These are phyloP conservation scores for Zasmidium citrigriseum DNA, from an alignment of 2,329 filamentous ascomycete species.

Conservation along the genomic window DNA sequence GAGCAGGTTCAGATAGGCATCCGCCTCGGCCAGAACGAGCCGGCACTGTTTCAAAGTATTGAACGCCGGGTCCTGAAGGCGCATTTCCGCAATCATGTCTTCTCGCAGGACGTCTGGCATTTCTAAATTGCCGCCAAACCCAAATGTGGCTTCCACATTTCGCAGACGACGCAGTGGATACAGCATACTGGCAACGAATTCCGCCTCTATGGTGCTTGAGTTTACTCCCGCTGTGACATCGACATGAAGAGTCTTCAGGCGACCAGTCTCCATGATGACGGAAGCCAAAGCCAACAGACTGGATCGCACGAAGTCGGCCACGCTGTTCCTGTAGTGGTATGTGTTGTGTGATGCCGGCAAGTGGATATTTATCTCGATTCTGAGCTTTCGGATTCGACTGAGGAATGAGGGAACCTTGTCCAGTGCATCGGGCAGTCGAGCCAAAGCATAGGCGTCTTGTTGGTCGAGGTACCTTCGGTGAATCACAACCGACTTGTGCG, in stretches of 20 bases:
- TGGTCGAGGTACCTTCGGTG: too few relatives aligned
- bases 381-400: neutral
- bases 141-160: slow-evolving; percentile 4
- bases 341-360: neutral
- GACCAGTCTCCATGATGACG: slow-evolving; percentile 16
- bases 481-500: too few relatives aligned
- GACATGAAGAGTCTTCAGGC: slow-evolving; percentile 9
- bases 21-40: neutral
- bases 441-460: neutral
- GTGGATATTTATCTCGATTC: neutral
- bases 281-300: slow-evolving; percentile 13
- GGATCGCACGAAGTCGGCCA: neutral
- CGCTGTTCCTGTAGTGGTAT: neutral
- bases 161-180: slow-evolving; percentile 18
- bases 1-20: neutral
- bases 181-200: neutral
- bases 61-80: neutral
- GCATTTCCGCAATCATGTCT: slow-evolving; percentile 5
- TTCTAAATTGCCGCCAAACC: slow-evolving; percentile 4
- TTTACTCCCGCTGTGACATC: slow-evolving; percentile 3
- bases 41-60: slow-evolving; percentile 11
- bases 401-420: neutral
- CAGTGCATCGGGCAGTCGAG: neutral
- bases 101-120: neutral
- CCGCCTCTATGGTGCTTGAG: neutral